These are phyloP conservation scores for Aspergillus indologenus DNA, from an alignment of 495 filamentous ascomycete genomes.

Conservation along the genomic window DNA sequence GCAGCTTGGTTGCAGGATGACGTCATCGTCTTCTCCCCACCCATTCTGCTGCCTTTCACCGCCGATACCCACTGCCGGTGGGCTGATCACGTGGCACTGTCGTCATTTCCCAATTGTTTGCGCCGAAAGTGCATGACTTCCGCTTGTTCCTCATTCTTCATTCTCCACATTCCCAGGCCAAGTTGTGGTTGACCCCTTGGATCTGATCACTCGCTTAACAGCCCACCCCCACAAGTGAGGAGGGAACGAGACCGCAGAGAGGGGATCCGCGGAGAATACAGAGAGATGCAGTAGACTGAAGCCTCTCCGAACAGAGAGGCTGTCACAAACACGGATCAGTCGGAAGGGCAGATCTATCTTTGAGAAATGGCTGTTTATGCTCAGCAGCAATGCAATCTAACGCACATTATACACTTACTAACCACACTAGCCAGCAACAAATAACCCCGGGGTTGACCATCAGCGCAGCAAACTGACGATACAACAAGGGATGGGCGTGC, in stretches of 20 bases:
- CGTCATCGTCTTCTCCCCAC: not conserved
- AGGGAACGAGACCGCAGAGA: not conserved
- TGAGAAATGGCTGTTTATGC: not conserved
- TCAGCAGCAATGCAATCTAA: conserved; percentile 3
- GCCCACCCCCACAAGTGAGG: not conserved
- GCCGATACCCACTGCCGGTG: not conserved
- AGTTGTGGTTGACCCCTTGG: not conserved
- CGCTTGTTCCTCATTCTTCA: not conserved
- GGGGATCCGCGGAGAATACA: not conserved
- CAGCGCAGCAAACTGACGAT: not conserved
- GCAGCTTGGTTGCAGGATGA: not conserved
- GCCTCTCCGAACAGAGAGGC: not conserved
- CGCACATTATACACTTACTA: not conserved
- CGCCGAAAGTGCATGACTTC: not conserved
- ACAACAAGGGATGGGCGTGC: not conserved
- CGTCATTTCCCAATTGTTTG: not conserved
- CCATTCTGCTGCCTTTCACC: not conserved
- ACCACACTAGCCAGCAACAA: not conserved
- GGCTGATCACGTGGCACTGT: not conserved
- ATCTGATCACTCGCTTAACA: not conserved
- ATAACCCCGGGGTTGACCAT: not conserved
- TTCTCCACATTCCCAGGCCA: not conserved
- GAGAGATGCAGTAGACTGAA: not conserved
- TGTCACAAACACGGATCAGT: conserved; percentile 8
- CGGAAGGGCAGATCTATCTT: conserved; percentile 1